phyloP scores from a whole-genome alignment of 179 eudicot genomes.

The Monotropa hypopitys region DNA sequence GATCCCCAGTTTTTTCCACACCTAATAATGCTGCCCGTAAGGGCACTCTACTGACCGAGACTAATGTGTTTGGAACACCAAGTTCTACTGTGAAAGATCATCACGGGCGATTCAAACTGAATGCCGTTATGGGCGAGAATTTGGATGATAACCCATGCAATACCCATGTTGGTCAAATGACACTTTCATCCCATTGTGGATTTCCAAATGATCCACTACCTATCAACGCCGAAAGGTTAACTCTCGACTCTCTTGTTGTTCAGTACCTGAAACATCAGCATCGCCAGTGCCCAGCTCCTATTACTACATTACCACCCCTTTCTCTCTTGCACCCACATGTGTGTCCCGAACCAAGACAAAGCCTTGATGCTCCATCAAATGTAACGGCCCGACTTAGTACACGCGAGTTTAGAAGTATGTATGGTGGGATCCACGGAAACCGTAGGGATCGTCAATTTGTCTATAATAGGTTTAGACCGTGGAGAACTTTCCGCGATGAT shows the following conservation, averaged over 20 bases:
- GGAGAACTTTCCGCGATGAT: constrained; percentile 87
- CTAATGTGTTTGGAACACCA: constrained; percentile 37
- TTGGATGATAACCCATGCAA: constrained; percentile 41
- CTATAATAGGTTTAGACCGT: constrained; percentile 82
- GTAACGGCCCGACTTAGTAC: constrained; percentile 76
- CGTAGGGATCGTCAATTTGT: constrained; percentile 91
- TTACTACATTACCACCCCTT: constrained; percentile 89
- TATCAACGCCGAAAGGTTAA: constrained; percentile 49
- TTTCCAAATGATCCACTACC: constrained; percentile 39
- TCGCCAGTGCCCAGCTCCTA: constrained; percentile 96
- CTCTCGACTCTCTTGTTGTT: constrained; percentile 77
- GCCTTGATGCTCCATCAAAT: constrained; percentile 81
- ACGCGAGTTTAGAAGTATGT: constrained; percentile 74
- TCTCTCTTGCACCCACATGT: constrained; percentile 91
- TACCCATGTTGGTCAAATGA: constrained; percentile 19
- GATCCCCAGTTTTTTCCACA: constrained; percentile 52
- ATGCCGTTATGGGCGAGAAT: constrained; percentile 22
- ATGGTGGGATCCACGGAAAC: constrained; percentile 77
- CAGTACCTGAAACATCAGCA: constrained; percentile 95
- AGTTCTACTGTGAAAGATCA: constrained; percentile 38
- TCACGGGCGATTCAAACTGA: constrained; percentile 26
- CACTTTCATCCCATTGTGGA: constrained; percentile 26
- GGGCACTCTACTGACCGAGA: constrained; percentile 42
- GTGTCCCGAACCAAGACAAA: constrained; percentile 82
- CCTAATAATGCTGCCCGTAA: constrained; percentile 42